Conservation (phyloP, 1,139 yeast genomes). For the Geotrichum fermentans region DNA sequence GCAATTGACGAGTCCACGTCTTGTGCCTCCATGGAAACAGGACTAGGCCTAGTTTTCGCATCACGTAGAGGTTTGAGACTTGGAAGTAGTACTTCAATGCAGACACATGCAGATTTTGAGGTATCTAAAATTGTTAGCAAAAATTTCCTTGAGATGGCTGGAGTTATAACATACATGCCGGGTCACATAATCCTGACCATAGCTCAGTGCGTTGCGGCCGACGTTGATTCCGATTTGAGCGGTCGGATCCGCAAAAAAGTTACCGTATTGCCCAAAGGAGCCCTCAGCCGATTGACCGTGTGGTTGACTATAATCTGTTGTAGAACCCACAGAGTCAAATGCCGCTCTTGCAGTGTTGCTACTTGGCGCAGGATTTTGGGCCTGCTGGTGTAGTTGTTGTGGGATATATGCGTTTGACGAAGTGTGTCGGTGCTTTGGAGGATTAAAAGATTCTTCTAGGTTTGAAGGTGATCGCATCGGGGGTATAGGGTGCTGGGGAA, state of each 20-base stretch:
- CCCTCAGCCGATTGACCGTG: slow-evolving; percentile 17
- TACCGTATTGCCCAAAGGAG: slow-evolving; percentile 27
- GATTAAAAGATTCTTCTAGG: slow-evolving; percentile 22
- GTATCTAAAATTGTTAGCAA: slow-evolving; percentile 23
- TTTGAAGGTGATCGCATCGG: slow-evolving; percentile 39
- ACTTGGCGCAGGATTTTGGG: slow-evolving; percentile 1
- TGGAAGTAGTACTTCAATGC: slow-evolving; percentile 81
- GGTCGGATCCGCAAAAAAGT: slow-evolving; percentile 70
- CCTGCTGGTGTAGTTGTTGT: slow-evolving; percentile 19
- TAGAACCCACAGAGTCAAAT: slow-evolving; percentile 12
- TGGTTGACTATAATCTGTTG: slow-evolving; percentile 19
- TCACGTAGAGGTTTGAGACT: slow-evolving; percentile 83
- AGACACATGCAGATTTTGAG: slow-evolving; percentile 36
- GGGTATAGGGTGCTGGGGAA: slow-evolving; percentile 45
- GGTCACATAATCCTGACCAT: slow-evolving; percentile 67
- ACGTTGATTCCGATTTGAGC: slow-evolving; percentile 84
- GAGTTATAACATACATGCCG: slow-evolving; percentile 51
- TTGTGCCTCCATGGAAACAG: slow-evolving; percentile 82
- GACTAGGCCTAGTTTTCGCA: slow-evolving; percentile 65
- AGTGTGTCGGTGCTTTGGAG: slow-evolving; percentile 16
- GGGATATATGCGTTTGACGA: slow-evolving; percentile 24
- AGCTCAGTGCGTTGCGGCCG: slow-evolving; percentile 75
- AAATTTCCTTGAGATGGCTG: neutral
- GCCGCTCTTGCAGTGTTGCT: slow-evolving; percentile 8
- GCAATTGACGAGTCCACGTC: slow-evolving; percentile 47